Conservation (phyloP, 2,329 filamentous ascomycete genomes). For the Trichoderma sp. region DNA sequence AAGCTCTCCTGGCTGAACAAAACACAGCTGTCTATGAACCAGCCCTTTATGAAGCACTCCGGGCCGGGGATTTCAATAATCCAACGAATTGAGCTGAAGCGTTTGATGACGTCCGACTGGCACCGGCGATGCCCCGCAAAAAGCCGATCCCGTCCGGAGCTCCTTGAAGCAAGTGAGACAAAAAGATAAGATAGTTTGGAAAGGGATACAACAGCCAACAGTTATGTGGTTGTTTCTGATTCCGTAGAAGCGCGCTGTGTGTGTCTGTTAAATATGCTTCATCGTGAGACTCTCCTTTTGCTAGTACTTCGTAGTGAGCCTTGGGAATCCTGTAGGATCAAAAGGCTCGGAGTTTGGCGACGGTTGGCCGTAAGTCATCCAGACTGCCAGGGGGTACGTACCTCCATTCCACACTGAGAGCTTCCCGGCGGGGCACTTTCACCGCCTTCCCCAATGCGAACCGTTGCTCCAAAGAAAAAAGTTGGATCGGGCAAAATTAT, state of each 20-base stretch:
- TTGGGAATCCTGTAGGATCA: neutral
- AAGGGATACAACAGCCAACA: neutral
- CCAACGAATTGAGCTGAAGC: neutral
- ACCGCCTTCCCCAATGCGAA: constrained; percentile 19
- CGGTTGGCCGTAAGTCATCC: neutral
- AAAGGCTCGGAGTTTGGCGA: neutral
- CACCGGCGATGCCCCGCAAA: constrained; percentile 14
- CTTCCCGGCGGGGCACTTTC: constrained; percentile 1
- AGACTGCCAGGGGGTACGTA: neutral
- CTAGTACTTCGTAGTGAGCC: neutral
- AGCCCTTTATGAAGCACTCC: neutral
- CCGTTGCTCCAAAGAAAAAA: constrained; percentile 10
- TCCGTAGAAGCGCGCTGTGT: neutral
- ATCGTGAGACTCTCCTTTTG: too few relatives aligned
- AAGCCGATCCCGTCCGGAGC: neutral
- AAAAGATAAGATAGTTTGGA: neutral
- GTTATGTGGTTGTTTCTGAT: neutral
- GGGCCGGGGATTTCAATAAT: neutral
- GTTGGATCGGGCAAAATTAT: constrained; percentile 16
- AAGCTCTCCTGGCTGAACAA: neutral
- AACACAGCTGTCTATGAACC: neutral
- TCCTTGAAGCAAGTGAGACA: neutral
- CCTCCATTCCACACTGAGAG: neutral
- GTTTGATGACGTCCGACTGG: neutral
- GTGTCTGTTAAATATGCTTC: neutral